Percentiles rank a stretch among this genome's conserved stretches.
Conservation (phyloP, 2,329 filamentous ascomycete genomes). For the Ophioceras dolichostomum region DNA sequence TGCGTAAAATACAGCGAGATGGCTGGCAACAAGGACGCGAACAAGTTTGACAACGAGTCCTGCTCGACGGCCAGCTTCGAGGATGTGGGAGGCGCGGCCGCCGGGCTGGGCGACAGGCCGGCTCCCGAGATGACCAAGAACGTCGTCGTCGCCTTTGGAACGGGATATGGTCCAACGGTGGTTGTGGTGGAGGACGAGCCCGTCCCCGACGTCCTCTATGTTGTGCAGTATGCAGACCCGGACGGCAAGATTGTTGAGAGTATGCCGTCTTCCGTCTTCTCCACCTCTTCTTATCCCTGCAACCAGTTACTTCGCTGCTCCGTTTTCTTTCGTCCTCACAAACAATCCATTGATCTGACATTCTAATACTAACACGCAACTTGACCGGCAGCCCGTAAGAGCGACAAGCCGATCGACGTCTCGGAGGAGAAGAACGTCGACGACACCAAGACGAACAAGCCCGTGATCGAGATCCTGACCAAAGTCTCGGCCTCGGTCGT, state of each 20-base stretch:
- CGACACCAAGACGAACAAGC: slow-evolving; percentile 15
- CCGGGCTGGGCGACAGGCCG: too few species aligned
- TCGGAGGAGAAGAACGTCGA: slow-evolving; percentile 14
- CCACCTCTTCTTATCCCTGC: too few species aligned
- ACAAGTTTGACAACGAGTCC: slow-evolving; percentile 11
- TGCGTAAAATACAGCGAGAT: too few species aligned
- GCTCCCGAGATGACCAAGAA: slow-evolving; percentile 1
- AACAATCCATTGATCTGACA: too few species aligned
- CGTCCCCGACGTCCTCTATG: slow-evolving; percentile 27
- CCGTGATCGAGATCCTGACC: slow-evolving; percentile 31
- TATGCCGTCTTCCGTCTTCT: slow-evolving; percentile 14
- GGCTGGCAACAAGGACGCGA: neutral
- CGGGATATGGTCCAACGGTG: slow-evolving; percentile 1
- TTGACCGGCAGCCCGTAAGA: slow-evolving; percentile 22
- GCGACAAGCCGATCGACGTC: slow-evolving; percentile 22
- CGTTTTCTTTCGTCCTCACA: too few species aligned
- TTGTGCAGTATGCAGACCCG: slow-evolving; percentile 24
- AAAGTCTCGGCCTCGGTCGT: slow-evolving; percentile 17
- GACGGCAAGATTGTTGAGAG: slow-evolving; percentile 21
- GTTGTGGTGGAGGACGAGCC: slow-evolving; percentile 13
- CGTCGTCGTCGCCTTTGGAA: neutral
- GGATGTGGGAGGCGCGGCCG: too few species aligned
- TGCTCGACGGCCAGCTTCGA: slow-evolving; percentile 20
- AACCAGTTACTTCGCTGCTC: too few species aligned
- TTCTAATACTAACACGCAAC: too few species aligned